A percentile compares a stretch with the other conserved stretches of the same genome.
Conservation (phyloP, 306 rosid species). For the Vicia sativa region DNA sequence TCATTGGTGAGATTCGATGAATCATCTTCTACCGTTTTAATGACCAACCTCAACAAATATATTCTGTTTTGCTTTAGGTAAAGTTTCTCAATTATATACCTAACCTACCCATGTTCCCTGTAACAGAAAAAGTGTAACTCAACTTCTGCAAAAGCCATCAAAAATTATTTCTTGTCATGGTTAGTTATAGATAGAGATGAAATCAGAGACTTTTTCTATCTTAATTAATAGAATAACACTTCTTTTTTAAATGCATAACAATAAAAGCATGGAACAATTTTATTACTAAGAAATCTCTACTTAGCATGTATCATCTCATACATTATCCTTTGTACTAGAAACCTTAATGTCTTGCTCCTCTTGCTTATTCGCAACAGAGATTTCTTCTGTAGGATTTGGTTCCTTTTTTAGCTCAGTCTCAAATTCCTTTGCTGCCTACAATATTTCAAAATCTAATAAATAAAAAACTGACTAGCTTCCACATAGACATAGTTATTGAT, state of each 20-base stretch:
- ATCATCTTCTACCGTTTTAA: neutral
- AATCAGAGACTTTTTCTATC: neutral
- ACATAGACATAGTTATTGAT: no score
- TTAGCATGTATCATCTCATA: slow-evolving; percentile 45
- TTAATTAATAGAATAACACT: neutral
- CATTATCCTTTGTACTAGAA: slow-evolving; percentile 39
- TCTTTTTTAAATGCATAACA: neutral
- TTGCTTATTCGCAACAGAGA: slow-evolving; percentile 48
- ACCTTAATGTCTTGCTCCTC: slow-evolving; percentile 57
- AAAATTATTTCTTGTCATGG: neutral
- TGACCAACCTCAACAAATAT: neutral
- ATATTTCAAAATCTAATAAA: slow-evolving; percentile 27
- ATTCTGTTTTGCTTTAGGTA: slow-evolving; percentile 7
- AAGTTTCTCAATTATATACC: slow-evolving; percentile 15
- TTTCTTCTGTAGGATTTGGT: slow-evolving; percentile 51
- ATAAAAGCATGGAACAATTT: neutral
- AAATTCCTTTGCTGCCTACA: slow-evolving; percentile 92
- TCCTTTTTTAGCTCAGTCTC: slow-evolving; percentile 76
- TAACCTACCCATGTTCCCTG: neutral
- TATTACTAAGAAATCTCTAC: slow-evolving; percentile 20
- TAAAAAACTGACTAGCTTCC: neutral
- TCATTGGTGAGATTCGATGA: neutral
- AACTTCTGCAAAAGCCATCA: neutral
- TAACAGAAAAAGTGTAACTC: neutral
- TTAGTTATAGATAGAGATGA: neutral